Conservation (phyloP, 2,329 filamentous ascomycete genomes). For the Nemania abortiva region DNA sequence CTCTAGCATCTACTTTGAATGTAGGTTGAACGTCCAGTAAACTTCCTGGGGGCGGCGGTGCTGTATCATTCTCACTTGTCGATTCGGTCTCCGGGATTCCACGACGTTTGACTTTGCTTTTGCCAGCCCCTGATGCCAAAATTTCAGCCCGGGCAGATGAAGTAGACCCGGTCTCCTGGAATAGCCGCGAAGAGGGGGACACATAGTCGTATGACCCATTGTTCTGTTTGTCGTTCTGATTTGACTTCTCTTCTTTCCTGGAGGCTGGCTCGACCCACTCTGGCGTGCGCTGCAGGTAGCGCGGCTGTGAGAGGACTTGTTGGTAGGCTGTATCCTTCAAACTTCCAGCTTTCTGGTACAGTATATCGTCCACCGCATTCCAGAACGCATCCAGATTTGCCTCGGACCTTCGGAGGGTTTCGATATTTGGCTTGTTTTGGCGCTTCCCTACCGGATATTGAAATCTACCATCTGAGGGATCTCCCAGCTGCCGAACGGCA, state of each 20-base stretch:
- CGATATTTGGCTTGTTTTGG: constrained; percentile 41
- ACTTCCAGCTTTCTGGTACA: constrained; percentile 40
- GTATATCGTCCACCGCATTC: constrained; percentile 34
- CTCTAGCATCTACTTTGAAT: constrained; percentile 49
- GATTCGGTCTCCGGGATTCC: constrained; percentile 12
- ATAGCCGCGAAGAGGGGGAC: constrained; percentile 20
- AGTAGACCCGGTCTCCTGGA: constrained; percentile 17
- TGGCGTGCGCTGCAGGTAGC: constrained; percentile 60
- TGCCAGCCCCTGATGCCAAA: constrained; percentile 15
- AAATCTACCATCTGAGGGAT: constrained; percentile 57
- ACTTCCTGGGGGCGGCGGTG: constrained; percentile 12
- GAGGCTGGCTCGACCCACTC: constrained; percentile 58
- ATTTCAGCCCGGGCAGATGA: constrained; percentile 25
- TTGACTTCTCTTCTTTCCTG: constrained; percentile 46
- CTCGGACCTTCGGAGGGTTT: constrained; percentile 42
- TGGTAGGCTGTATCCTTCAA: constrained; percentile 47
- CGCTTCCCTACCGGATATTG: constrained; percentile 52
- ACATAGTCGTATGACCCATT: constrained; percentile 1
- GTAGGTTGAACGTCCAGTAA: constrained; percentile 18
- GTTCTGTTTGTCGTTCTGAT: not conserved
- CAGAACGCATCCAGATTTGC: constrained; percentile 44
- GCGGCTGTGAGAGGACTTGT: constrained; percentile 51
- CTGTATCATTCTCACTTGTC: constrained; percentile 10
- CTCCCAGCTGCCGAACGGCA: constrained; percentile 43
- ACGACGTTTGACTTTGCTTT: constrained; percentile 34